Base-by-base conservation (phyloP, 768 basidiomycete genomes). In the Exsudoporus frostii region DNA sequence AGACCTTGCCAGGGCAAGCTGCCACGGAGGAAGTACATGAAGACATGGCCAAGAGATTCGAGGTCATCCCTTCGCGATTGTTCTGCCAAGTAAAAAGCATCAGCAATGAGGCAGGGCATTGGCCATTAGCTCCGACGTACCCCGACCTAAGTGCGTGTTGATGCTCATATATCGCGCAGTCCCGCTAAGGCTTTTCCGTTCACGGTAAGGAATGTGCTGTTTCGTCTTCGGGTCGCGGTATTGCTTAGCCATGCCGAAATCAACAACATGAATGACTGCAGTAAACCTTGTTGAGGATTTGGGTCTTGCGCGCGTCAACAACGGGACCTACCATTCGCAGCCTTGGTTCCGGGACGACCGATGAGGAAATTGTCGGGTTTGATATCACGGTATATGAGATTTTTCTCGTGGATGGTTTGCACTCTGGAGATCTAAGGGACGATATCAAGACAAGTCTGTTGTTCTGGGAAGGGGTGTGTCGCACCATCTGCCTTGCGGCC, bases 91-190 rank as follows among this genome's bases (percentile, higher is more conserved):
- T 24, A 15, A 54, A n/a, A 41, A 38, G 36, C 13, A 34, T 59
- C 20, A 51, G 51, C 34, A 43, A 50, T 32, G 42, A 19, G 53
- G 51, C 33, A 52, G 53, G 38, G 17, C 44, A 46, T 20, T 32
- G 24, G 34, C 20, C 14, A 52, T 27, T 32, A 40, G 24, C 4
- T 37, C 36, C 20, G 41, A 69, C 76, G 58, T 69, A 94, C 94
- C 95, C 77, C 97, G 81, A 38, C 97, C 97, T 53, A 99, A 71
- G 78, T 99, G 97, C 48, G 97, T 99, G 72, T 99, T 99, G 72
- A 99, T 98, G 70, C 90, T 93, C 97, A 99, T 99, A 78, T 99
- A 99, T 44, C 97, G 86, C 34, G 97, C 97, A 15, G 97, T 99
- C 15, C 97, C 97, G 64, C 89, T 92, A 50, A 99, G 76, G 69